phyloP scores from a whole-genome alignment of 768 basidiomycete species.

The Termitomyces sp. region DNA sequence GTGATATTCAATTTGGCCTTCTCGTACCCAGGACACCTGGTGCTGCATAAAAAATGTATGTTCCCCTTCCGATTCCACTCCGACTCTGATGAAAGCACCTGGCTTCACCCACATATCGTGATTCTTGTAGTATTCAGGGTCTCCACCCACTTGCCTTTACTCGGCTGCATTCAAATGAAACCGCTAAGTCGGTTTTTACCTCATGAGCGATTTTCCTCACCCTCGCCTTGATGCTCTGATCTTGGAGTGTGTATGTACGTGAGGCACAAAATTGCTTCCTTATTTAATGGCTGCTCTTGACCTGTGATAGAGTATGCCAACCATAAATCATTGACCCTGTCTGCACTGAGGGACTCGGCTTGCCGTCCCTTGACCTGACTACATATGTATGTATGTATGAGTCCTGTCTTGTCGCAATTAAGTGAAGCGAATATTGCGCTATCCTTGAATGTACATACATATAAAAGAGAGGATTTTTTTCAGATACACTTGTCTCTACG shows the following conservation, averaged over 20 bases:
- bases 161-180: neutral
- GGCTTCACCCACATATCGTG: neutral
- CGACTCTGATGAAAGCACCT: neutral
- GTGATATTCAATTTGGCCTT: no score
- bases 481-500: neutral
- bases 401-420: neutral
- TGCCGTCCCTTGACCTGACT: neutral
- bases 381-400: neutral
- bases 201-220: no score
- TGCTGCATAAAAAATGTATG: neutral
- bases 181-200: neutral
- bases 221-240: neutral
- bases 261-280: neutral
- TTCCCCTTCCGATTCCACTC: neutral
- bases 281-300: neutral
- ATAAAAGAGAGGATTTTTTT: neutral
- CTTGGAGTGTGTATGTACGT: neutral
- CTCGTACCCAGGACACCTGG: no score
- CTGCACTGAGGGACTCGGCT: neutral
- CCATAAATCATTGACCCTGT: neutral
- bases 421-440: neutral
- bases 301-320: neutral
- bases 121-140: neutral
- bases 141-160: neutral
- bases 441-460: neutral